Percentiles rank a stretch among this genome's conserved stretches.
Conservation (phyloP, 2,329 filamentous ascomycete species). For the Clathrospora elynae region DNA sequence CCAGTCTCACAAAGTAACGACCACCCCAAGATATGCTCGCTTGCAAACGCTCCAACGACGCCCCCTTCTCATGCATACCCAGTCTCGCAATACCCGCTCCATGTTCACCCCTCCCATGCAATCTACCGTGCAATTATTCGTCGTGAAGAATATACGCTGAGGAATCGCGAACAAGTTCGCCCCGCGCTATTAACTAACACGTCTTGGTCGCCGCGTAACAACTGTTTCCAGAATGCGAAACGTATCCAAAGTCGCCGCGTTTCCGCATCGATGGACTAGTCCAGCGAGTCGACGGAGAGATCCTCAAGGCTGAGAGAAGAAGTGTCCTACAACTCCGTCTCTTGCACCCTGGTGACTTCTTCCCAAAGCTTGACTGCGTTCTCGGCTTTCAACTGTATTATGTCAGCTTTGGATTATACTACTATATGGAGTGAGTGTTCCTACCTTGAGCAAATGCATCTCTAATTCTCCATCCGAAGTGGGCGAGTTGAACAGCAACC, state of each 20-base stretch:
- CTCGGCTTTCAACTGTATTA: conserved; percentile 26
- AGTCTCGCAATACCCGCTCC: too few species aligned
- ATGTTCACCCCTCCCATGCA: too few species aligned
- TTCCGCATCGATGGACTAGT: background rate
- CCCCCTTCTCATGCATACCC: too few species aligned
- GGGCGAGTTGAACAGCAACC: conserved; percentile 66
- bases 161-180: too few species aligned
- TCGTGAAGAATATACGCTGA: too few species aligned
- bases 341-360: conserved; percentile 28
- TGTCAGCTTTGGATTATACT: conserved; percentile 11
- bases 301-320: conserved; percentile 10
- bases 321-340: conserved; percentile 29
- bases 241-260: conserved; percentile 1
- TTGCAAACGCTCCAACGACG: too few species aligned
- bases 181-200: too few species aligned
- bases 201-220: background rate
- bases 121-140: too few species aligned
- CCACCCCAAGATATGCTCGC: too few species aligned
- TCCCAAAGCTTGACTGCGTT: conserved; percentile 34
- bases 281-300: conserved; percentile 1
- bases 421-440: conserved; percentile 14
- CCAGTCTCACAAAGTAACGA: too few species aligned
- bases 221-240: background rate
- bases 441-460: conserved; percentile 63
- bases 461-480: conserved; percentile 59